These are phyloP conservation scores for Cryphonectria japonica DNA, from an alignment of 2,329 filamentous ascomycete species.

Conservation along the genomic window DNA sequence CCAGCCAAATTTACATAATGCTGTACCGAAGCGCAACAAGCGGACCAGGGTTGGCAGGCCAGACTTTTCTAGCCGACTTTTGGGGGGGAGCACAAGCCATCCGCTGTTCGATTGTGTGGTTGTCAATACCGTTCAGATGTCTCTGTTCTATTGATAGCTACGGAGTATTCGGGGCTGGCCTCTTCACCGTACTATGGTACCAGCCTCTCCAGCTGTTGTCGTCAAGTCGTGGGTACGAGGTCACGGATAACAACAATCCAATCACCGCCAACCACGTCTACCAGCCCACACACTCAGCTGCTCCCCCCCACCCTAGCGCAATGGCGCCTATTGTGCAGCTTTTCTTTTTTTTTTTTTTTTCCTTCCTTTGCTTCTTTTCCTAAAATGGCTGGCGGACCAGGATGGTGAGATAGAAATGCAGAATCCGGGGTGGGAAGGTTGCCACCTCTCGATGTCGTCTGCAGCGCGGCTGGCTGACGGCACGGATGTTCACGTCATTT, in stretches of 20 bases:
- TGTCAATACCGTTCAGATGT: conserved; percentile 10
- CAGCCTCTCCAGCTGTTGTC: conserved; percentile 32
- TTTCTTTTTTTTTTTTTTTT: neutral
- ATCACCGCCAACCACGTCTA: conserved; percentile 41
- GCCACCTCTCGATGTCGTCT: conserved; percentile 15
- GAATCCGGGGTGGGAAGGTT: conserved; percentile 3
- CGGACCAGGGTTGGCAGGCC: neutral
- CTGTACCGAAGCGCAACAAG: neutral
- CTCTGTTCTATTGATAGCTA: conserved; percentile 3
- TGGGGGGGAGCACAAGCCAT: neutral
- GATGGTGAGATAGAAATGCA: conserved; percentile 18
- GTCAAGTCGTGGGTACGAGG: conserved; percentile 36
- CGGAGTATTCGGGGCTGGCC: conserved; percentile 34
- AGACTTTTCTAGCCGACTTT: neutral
- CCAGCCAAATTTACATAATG: neutral
- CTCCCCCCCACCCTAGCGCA: conserved; percentile 29
- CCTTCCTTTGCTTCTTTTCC: too few relatives aligned
- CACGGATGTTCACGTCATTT: conserved; percentile 14
- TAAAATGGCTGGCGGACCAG: conserved; percentile 15
- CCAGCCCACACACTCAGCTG: conserved; percentile 38
- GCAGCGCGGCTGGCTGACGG: conserved; percentile 19
- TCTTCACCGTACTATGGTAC: conserved; percentile 33
- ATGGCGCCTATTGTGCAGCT: conserved; percentile 26
- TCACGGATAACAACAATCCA: conserved; percentile 35
- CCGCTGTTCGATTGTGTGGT: neutral